Base-by-base conservation (phyloP, 2,329 filamentous ascomycete species). In the Ophiostoma australiae region DNA sequence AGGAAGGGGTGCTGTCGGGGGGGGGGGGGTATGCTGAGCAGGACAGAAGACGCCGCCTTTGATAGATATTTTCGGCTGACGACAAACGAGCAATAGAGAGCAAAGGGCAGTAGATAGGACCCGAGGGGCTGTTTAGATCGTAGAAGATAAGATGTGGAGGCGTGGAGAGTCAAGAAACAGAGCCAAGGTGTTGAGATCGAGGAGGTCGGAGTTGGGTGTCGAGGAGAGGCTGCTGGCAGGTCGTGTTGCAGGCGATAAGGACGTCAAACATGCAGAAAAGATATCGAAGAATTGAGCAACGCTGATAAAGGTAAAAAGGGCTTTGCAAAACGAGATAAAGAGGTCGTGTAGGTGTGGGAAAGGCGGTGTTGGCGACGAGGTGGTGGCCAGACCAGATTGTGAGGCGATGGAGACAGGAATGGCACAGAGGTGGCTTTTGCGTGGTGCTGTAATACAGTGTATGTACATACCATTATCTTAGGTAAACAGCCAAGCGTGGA, bases 381-480 rank as follows among this genome's bases (percentile, higher is more conserved):
- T n/a, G 27, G 67, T 68, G 67, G 67, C 41, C 39, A 48, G 67
- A 48, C 67, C 67, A n/a, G 23, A 52, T 15, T 41, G 66, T 55
- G 67, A 68, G 67, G 67, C 44, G 67, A 55, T 20, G 67, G 41
- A 55, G 15, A 27, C 41, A 48, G 41, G 44, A 44, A 31, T 48
- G 39, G 66, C 66, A 68, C 15, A 33, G 66, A 13, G n/a, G 58
- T 33, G 58, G 31, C 58, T 33, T 58, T 58, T 58, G n/a, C 52
- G 52, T 48, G 17, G 17, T 48, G 44, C 44, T 48, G 17, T 48
- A n/a, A n/a, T n/a, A 31, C 27, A 1, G 27, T 31, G 27, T 31
- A 31, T 31, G 27, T 31, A 31, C 27, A 31, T 31, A 31, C 27
- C 3, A 3, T 31, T n/a, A 5, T 48, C 17, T 48, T 48, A 48